Base-by-base conservation (phyloP, 2,329 filamentous ascomycete species). In the Orbilia ellipsospora region DNA sequence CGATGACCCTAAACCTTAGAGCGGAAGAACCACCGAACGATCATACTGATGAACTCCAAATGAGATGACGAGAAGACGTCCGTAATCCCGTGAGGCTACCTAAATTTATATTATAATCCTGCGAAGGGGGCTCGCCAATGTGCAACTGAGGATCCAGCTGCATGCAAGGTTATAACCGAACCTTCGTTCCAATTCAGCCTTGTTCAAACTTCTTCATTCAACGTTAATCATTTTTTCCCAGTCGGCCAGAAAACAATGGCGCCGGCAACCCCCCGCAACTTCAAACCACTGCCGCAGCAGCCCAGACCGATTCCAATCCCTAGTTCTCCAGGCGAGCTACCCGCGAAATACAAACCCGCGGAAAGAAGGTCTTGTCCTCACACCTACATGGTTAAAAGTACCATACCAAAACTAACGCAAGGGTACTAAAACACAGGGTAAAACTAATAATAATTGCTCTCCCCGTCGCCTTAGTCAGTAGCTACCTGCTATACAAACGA, bases 401-500 rank as follows among this genome's bases (percentile, higher is more conserved):
- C 54, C 36, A 26, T 66, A 20, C 68, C 45, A 31, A 8, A 42
- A 20, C 5, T 28, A 51, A 18, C 50, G 5, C 5, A 7, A 4
- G 31, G 31, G 10, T 6, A 36, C 10, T 45, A 0, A 36, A 40
- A 18, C 15, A 36, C 10, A 79, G 78, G 36, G 73, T 80, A 18
- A 68, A 69, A 42, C 69, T 62, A 2, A 59, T 78, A 36, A 79
- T 80, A n/a, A 67, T 80, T 57, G 78, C 78, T 3, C 66, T 80
- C 4, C 79, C 79, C 8, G 72, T 80, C 23, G 78, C 65, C 12
- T 76, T 80, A 16, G 78, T 79, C 20, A 80, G 73, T 12, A 77
- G 73, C 10, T 78, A 72, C 18, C 52, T 78, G 20, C 67, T 80
- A 7, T 80, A 79, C 54, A 78, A 80, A 52, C 64, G 79, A 51